Evolutionary conservation across 2,329 filamentous ascomycete species (phyloP), one percentile per base, ranked within the genome.

Genomic region (Dryadomyces sulphureus): DNA sequence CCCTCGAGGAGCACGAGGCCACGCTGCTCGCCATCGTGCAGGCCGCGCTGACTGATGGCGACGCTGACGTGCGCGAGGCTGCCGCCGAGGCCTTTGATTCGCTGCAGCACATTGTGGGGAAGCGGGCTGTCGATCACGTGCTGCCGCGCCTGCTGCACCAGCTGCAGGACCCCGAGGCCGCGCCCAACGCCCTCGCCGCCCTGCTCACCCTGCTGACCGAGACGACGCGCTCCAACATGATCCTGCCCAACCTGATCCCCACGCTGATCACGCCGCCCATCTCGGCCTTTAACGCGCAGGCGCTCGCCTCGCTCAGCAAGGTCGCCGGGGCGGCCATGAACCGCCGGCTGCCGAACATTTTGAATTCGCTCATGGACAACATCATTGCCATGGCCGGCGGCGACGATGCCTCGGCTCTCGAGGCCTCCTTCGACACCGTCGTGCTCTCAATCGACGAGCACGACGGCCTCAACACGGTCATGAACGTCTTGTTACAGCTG

Each of bases 31-130:
- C 88, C 16, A 90, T 96, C 47, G 87, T 98, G 41, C 83, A 92
- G 45, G 88, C 87, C 40, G 92, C 90, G 22, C 74, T 98, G 46
- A 93, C 89, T 42, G 93, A 98, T 62, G 79, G 80, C 11, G 84
- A 95, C 58, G 77, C 79, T 50, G 86, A 94, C 49, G 93, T 98
- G 42, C 76, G 92, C 60, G 92, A 98, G 62, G 87, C 92, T 48
- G 92, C 93, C 22, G 92, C 93, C 20, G 92, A 98, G 63, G 92
- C 92, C 2, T 98, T 98, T 58, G 92, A 98, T 62, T 86, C 89
- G 30, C 65, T 98, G 48, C 92, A 98, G 63, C 84, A 90, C 57
- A 85, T 94, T 44, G 71, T 96, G 51, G 92, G 92, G 67, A 96
- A 95, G 72, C 84, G 79, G 57, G 89, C 88, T 45, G 84, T 98